These are phyloP conservation scores for Leccinum subspadiceum DNA, from an alignment of 1,284 basidiomycete genomes.

Conservation along the genomic window DNA sequence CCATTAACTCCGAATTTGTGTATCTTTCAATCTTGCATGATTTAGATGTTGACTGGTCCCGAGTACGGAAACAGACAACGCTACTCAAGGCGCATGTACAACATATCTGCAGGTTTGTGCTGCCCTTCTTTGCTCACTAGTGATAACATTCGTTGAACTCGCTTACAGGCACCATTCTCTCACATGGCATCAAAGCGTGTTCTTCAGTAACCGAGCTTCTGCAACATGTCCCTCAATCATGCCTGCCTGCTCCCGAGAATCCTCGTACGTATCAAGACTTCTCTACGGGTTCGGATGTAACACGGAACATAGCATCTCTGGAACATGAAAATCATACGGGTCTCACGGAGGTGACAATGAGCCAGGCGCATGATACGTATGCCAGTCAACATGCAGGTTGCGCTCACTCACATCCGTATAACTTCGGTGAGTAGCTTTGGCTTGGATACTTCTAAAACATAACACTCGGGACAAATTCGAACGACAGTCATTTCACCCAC, in stretches of 20 bases:
- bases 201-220: constrained; percentile 58
- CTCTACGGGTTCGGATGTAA: constrained; percentile 7
- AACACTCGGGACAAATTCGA: constrained; percentile 47
- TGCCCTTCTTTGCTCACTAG: neutral
- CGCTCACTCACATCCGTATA: constrained; percentile 63
- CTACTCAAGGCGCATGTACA: constrained; percentile 74
- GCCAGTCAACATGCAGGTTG: constrained; percentile 62
- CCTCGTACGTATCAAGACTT: constrained; percentile 44
- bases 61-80: constrained; percentile 51
- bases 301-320: constrained; percentile 43
- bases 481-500: constrained; percentile 60
- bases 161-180: constrained; percentile 51
- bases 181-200: constrained; percentile 55
- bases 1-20: neutral
- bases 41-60: constrained; percentile 42
- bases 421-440: constrained; percentile 50
- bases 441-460: constrained; percentile 4
- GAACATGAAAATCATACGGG: constrained; percentile 54
- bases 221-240: constrained; percentile 50
- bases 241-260: constrained; percentile 49
- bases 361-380: constrained; percentile 55
- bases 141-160: constrained; percentile 9
- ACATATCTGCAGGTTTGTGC: constrained; percentile 66
- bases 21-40: constrained; percentile 1
- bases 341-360: constrained; percentile 64